These are phyloP conservation scores for Fraxinus cuspidata DNA, from an alignment of 257 asterid genomes.

Conservation along the genomic window DNA sequence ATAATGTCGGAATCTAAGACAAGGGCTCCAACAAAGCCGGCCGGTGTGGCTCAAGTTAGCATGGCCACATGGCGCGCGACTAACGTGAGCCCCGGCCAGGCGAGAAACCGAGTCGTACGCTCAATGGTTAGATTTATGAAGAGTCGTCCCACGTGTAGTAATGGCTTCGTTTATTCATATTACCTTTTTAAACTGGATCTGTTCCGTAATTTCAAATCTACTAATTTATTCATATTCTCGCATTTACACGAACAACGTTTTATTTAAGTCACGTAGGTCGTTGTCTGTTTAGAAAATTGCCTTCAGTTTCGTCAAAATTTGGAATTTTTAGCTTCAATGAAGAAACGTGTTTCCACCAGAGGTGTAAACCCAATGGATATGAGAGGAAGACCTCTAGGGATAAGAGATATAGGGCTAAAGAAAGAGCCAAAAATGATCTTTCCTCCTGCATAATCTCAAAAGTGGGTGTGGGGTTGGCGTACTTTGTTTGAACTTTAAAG, in stretches of 20 bases:
- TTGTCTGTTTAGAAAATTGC: neutral
- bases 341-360: neutral
- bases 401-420: too few species aligned
- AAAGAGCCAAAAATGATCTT: too few species aligned
- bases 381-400: too few species aligned
- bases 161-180: conserved; percentile 12
- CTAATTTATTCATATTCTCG: too few species aligned
- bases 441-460: too few species aligned
- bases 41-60: conserved; percentile 27
- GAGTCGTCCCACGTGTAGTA: conserved; percentile 39
- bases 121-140: neutral
- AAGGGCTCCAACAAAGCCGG: neutral
- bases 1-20: neutral
- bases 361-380: too few species aligned
- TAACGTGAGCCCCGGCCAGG: conserved; percentile 29
- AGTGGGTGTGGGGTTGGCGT: too few species aligned
- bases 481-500: too few species aligned
- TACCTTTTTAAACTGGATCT: conserved; percentile 28
- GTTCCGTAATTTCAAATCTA: neutral
- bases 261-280: neutral
- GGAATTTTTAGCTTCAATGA: neutral
- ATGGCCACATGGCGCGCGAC: conserved; percentile 4
- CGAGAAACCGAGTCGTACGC: conserved; percentile 1
- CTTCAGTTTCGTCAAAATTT: neutral
- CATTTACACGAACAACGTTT: neutral